These are phyloP conservation scores for Leptodontidium sp. DNA, from an alignment of 2,329 filamentous ascomycete species.

Conservation along the genomic window DNA sequence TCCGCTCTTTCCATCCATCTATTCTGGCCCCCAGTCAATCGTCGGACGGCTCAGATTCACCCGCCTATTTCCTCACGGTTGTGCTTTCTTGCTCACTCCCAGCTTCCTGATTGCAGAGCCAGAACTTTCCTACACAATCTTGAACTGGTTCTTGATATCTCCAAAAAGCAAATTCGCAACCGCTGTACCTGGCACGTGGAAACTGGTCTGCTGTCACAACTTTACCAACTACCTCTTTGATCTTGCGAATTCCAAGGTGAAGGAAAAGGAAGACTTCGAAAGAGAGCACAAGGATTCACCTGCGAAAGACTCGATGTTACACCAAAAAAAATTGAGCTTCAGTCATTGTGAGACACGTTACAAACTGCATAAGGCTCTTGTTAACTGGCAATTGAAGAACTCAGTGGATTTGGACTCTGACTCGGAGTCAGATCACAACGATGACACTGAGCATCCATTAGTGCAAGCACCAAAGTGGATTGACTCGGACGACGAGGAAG, in stretches of 20 bases:
- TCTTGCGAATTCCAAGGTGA: slow-evolving; percentile 42
- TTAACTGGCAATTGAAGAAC: slow-evolving; percentile 26
- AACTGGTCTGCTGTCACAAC: slow-evolving; percentile 38
- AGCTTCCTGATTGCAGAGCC: slow-evolving; percentile 59
- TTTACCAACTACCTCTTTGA: slow-evolving; percentile 43
- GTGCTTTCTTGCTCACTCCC: slow-evolving; percentile 57
- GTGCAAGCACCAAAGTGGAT: slow-evolving; percentile 57
- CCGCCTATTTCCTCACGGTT: slow-evolving; percentile 55
- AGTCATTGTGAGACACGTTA: slow-evolving; percentile 39
- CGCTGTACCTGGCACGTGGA: slow-evolving; percentile 33
- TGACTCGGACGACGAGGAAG: slow-evolving; percentile 67
- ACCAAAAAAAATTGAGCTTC: slow-evolving; percentile 38
- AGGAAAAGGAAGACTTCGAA: slow-evolving; percentile 40
- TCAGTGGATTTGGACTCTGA: slow-evolving; percentile 24
- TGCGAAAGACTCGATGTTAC: slow-evolving; percentile 38
- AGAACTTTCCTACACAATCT: slow-evolving; percentile 47
- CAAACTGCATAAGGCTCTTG: slow-evolving; percentile 33
- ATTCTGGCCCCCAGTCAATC: slow-evolving; percentile 27
- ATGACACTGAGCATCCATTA: slow-evolving; percentile 48
- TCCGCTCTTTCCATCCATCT: slow-evolving; percentile 45
- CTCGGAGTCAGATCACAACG: slow-evolving; percentile 27
- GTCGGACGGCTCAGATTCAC: slow-evolving; percentile 50
- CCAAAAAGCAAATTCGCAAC: slow-evolving; percentile 26
- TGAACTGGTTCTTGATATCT: slow-evolving; percentile 51
- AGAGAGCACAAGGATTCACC: slow-evolving; percentile 34